Base-by-base conservation (phyloP, 2,329 filamentous ascomycete species). In the Akanthomyces muscarius region DNA sequence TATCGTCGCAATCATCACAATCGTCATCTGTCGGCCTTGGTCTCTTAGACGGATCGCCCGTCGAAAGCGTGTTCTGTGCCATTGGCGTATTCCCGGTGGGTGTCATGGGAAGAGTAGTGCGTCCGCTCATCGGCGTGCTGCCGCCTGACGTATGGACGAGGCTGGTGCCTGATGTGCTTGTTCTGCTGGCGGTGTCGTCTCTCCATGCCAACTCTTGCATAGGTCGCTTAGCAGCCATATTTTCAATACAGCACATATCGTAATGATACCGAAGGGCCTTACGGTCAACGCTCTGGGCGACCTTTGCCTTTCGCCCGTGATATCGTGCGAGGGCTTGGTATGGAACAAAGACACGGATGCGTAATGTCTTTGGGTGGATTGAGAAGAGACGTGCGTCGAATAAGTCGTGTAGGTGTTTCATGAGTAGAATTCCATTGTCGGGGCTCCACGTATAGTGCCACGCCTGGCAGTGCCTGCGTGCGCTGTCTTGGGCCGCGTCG, bases 241-340 rank as follows among this genome's bases (percentile, higher is more conserved):
- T 54, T 11, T 54, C 51, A 7, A 54, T 54, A n/a, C 51, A 13
- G 51, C 51, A 38, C 51, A 54, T 54, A 14, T 54, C 51, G 11
- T 54, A 54, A n/a, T 54, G 51, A 41, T 54, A 33, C 8, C 51
- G 51, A 4, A 54, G 18, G 7, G 51, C 51, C 10, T 6, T 6
- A 14, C 51, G 7, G 36, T 38, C 33, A 6, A 54, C 33, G 3
- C 23, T 3, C 8, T 16, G 25, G 1, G 7, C 2, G 14, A 54
- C 2, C 21, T 51, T 25, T 2, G 25, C 48, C 21, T 25, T 48
- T 21, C 45, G 51, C n/a, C 51, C 51, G 25, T 54, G 30, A 6
- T 38, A 54, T 3, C 4, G 5, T n/a, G 16, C 2, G 11, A 54
- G 10, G n/a, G n/a, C n/a, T 4, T 54, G 18, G 21, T 54, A 54